Percentiles rank a stretch among this genome's conserved stretches.
Evolutionary conservation across 2,329 filamentous ascomycete genomes (phyloP).

Genomic region (Exophiala xenobiotica): DNA sequence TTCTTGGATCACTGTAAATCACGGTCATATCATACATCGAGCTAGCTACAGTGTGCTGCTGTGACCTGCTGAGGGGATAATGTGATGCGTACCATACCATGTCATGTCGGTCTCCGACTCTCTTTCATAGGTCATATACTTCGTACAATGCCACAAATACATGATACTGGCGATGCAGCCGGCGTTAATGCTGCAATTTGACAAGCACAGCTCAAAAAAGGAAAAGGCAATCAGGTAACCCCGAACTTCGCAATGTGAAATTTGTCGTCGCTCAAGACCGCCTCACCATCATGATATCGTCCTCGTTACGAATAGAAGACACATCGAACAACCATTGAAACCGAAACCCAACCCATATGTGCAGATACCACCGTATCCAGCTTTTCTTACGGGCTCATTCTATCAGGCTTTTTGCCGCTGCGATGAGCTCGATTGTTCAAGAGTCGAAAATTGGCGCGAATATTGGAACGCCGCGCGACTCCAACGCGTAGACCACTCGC

Average conservation of each 20-base stretch:
- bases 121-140: too few species aligned
- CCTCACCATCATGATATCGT: too few species aligned
- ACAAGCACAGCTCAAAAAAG: too few species aligned
- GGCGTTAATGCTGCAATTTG: not conserved
- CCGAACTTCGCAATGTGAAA: not conserved
- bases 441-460: slow-evolving; percentile 76
- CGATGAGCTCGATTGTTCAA: slow-evolving; percentile 34
- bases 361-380: not conserved
- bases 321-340: not conserved
- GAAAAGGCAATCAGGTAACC: too few species aligned
- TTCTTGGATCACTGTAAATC: too few species aligned
- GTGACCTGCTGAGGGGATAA: too few species aligned
- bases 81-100: too few species aligned
- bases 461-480: slow-evolving; percentile 63
- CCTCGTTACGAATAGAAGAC: not conserved
- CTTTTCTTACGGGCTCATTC: not conserved
- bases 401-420: not conserved
- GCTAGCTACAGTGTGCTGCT: too few species aligned
- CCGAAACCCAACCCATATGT: not conserved
- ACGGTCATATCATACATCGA: too few species aligned
- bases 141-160: not conserved
- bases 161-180: not conserved
- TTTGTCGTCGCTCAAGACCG: not conserved
- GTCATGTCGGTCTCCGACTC: too few species aligned
- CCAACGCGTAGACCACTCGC: slow-evolving; percentile 67